Conservation (phyloP, 805 yeast genomes). For the Lipomyces oligophaga region DNA sequence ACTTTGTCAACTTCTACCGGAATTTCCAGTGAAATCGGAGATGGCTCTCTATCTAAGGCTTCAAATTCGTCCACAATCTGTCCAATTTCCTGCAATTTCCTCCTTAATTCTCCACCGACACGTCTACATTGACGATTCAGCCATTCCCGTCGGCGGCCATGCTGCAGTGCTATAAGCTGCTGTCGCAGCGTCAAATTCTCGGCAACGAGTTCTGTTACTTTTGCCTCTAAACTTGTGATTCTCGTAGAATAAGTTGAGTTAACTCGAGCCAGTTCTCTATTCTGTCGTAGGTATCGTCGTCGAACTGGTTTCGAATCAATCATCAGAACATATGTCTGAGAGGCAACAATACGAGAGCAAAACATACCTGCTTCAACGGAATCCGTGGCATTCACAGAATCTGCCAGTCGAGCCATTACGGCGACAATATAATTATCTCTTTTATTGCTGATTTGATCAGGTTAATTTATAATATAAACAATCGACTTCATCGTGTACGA, state of each 20-base stretch:
- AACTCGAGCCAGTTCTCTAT: slow-evolving; percentile 25
- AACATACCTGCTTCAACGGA: slow-evolving; percentile 23
- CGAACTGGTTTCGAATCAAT: slow-evolving; percentile 7
- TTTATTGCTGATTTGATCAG: too few species aligned
- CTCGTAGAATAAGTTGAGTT: slow-evolving; percentile 25
- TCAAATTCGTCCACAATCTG: slow-evolving; percentile 13
- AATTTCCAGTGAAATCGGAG: neutral
- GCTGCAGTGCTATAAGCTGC: slow-evolving; percentile 18
- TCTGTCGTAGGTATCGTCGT: slow-evolving; percentile 25
- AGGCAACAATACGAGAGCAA: neutral
- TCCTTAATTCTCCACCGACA: slow-evolving; percentile 6
- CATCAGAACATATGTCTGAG: neutral
- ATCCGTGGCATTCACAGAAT: slow-evolving; percentile 10
- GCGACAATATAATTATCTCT: too few species aligned
- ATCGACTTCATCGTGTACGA: too few species aligned
- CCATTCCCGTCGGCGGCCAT: slow-evolving; percentile 8
- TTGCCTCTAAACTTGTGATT: slow-evolving; percentile 20
- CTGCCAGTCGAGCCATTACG: slow-evolving; percentile 26
- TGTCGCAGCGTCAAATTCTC: slow-evolving; percentile 27
- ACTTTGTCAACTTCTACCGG: too few species aligned
- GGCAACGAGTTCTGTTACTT: slow-evolving; percentile 15
- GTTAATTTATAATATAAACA: too few species aligned
- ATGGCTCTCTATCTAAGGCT: slow-evolving; percentile 4
- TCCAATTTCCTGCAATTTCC: slow-evolving; percentile 19
- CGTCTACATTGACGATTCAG: slow-evolving; percentile 9